Evolutionary conservation across 768 basidiomycete species (phyloP).

Genomic region (Macrolepiota albuminosa): DNA sequence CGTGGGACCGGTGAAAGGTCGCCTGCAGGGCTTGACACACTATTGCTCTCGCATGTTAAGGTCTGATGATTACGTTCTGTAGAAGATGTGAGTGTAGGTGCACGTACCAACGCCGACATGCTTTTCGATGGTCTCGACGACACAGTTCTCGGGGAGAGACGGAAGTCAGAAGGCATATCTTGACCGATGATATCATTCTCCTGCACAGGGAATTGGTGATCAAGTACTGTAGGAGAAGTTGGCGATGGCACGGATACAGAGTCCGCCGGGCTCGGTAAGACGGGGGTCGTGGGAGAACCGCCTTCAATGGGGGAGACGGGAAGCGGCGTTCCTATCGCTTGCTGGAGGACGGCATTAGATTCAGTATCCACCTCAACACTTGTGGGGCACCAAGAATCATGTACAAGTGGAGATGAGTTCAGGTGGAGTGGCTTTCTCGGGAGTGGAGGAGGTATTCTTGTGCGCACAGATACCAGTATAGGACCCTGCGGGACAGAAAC

Average conservation of each 20-base stretch:
- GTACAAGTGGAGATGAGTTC: constrained; percentile 25
- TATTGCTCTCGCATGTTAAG: not conserved
- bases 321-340: constrained; percentile 31
- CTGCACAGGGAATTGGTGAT: not conserved
- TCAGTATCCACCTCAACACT: constrained; percentile 9
- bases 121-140: not conserved
- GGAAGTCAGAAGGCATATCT: not conserved
- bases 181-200: not conserved
- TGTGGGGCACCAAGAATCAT: constrained; percentile 16
- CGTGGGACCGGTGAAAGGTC: constrained; percentile 23
- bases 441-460: constrained; percentile 21
- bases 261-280: not conserved
- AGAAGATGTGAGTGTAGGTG: not conserved
- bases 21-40: constrained; percentile 9
- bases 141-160: not conserved
- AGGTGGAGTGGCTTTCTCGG: constrained; percentile 19
- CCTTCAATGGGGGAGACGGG: constrained; percentile 31
- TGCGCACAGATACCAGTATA: constrained; percentile 27
- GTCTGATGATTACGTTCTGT: not conserved
- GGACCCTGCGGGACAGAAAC: constrained; percentile 19
- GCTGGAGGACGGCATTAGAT: constrained; percentile 23
- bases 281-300: constrained; percentile 1
- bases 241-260: not conserved
- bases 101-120: not conserved
- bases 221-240: not conserved